Percentiles rank a stretch among this genome's conserved stretches.
Evolutionary conservation across 169 alveolate species (phyloP).

Genomic region (Plasmodium inui): DNA sequence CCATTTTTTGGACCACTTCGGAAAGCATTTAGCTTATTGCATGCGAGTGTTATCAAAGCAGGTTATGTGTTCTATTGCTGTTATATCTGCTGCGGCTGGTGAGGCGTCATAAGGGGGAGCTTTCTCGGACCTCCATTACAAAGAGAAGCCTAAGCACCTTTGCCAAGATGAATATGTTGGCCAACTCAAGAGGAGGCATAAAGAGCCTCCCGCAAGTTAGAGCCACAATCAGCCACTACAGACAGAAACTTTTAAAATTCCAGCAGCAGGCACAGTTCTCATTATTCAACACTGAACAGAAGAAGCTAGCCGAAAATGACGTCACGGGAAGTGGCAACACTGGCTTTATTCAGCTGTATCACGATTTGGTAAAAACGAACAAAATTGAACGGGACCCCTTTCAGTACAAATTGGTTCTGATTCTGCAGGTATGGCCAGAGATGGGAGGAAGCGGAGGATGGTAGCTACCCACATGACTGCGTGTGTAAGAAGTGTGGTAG

Average conservation of each 20-base stretch:
- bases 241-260: neutral
- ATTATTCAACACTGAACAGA: conserved; percentile 8
- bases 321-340: neutral
- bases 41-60: neutral
- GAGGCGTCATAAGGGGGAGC: neutral
- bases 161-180: neutral
- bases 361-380: conserved; percentile 39
- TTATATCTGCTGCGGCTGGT: neutral
- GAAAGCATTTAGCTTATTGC: neutral
- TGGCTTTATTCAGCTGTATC: conserved; percentile 33
- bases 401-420: conserved; percentile 45
- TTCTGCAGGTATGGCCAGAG: conserved; percentile 29
- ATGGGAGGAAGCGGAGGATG: neutral
- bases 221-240: neutral
- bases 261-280: conserved; percentile 47
- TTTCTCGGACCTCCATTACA: neutral
- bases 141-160: neutral
- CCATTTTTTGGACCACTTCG: neutral
- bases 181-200: neutral
- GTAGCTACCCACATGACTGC: neutral
- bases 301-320: neutral
- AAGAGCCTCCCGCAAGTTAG: conserved; percentile 11
- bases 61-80: neutral
- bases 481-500: neutral
- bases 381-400: conserved; percentile 60